phyloP scores from a whole-genome alignment of 257 asterid genomes.

The Capsicum rhomboideum region DNA sequence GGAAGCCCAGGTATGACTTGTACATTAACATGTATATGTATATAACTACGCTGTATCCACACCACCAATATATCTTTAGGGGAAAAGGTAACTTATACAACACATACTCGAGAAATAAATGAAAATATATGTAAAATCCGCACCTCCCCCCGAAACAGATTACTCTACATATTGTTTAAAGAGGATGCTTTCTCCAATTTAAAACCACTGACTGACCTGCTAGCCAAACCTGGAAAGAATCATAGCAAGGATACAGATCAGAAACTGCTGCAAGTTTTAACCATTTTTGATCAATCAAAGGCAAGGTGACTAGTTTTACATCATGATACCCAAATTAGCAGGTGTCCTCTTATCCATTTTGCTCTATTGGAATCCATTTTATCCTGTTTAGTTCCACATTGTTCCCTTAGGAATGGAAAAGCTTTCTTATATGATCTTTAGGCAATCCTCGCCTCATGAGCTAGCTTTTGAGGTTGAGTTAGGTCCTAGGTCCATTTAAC shows the following conservation, averaged over 20 bases:
- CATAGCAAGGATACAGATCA: neutral
- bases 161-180: neutral
- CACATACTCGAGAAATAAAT: neutral
- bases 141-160: neutral
- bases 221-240: neutral
- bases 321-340: neutral
- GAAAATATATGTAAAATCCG: neutral
- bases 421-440: too few relatives aligned
- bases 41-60: neutral
- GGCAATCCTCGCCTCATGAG: too few relatives aligned
- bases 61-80: neutral
- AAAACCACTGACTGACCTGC: neutral
- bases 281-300: neutral
- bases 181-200: neutral
- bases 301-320: neutral
- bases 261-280: neutral
- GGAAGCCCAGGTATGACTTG: neutral
- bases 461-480: too few relatives aligned
- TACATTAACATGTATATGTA: neutral
- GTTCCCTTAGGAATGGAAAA: too few relatives aligned
- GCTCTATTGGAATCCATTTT: neutral
- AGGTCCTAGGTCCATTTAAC: neutral
- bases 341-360: neutral
- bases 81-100: neutral
- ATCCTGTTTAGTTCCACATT: neutral